Percentiles rank a stretch among this genome's conserved stretches.
These are phyloP conservation scores for Pilasporangium apinafurcum DNA, from an alignment of 352 stramenopile genomes.

Conservation along the genomic window DNA sequence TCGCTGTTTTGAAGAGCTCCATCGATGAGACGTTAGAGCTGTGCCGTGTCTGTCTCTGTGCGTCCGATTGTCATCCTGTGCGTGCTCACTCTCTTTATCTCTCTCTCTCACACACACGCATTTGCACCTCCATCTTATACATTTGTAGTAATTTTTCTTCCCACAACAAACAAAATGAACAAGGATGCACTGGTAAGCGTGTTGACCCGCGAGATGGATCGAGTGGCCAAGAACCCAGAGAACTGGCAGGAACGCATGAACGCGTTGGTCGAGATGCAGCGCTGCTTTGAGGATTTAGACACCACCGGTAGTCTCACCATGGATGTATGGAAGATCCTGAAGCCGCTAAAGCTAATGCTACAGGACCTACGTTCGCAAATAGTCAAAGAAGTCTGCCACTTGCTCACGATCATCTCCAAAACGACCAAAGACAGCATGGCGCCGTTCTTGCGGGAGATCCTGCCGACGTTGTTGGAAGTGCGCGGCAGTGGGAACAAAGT, in stretches of 20 bases:
- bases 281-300: slow-evolving; percentile 58
- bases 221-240: slow-evolving; percentile 63
- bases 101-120: too few species aligned
- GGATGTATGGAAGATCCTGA: slow-evolving; percentile 68
- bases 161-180: not conserved
- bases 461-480: slow-evolving; percentile 72
- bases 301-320: slow-evolving; percentile 26
- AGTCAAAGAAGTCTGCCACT: slow-evolving; percentile 73
- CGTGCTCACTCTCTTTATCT: too few species aligned
- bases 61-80: too few species aligned
- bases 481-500: slow-evolving; percentile 81
- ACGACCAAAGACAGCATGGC: slow-evolving; percentile 76
- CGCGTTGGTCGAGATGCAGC: slow-evolving; percentile 59
- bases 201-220: slow-evolving; percentile 68
- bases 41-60: too few species aligned
- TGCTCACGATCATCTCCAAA: slow-evolving; percentile 53
- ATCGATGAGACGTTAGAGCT: too few species aligned
- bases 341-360: slow-evolving; percentile 65
- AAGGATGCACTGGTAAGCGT: slow-evolving; percentile 26
- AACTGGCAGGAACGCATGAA: slow-evolving; percentile 79
- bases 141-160: too few species aligned
- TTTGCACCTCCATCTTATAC: too few species aligned
- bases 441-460: slow-evolving; percentile 62
- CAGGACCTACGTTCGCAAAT: slow-evolving; percentile 82
- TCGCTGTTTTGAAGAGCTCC: too few species aligned